phyloP scores from a whole-genome alignment of 1,284 basidiomycete genomes.

The Ustilago lituana region DNA sequence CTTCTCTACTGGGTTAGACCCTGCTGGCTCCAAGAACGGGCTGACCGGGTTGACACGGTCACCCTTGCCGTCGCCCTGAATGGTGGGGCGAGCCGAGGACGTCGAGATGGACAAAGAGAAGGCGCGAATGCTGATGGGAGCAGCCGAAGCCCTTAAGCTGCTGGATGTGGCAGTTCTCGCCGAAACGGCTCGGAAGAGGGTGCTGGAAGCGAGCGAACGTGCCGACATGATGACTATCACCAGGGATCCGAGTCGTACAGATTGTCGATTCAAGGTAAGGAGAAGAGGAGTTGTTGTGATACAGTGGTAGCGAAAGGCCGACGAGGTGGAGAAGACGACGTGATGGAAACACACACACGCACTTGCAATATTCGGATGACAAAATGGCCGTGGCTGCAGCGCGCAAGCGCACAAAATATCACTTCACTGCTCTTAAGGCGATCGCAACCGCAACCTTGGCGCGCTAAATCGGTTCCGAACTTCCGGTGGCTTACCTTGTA shows the following conservation, averaged over 20 bases:
- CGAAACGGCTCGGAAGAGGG: slow-evolving; percentile 35
- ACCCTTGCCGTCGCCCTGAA: slow-evolving; percentile 53
- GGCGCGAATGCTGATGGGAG: slow-evolving; percentile 22
- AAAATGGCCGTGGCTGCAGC: slow-evolving; percentile 40
- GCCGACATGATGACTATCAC: slow-evolving; percentile 33
- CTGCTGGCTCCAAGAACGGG: slow-evolving; percentile 59
- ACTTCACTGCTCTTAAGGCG: slow-evolving; percentile 6
- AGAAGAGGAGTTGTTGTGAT: background rate
- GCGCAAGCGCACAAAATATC: too few species aligned
- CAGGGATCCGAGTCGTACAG: background rate
- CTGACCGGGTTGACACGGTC: slow-evolving; percentile 60
- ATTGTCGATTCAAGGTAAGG: background rate
- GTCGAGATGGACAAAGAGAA: slow-evolving; percentile 28
- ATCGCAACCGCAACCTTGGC: slow-evolving; percentile 24
- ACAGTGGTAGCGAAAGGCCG: background rate
- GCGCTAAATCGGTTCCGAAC: slow-evolving; percentile 31
- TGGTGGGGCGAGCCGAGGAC: slow-evolving; percentile 19
- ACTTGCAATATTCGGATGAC: slow-evolving; percentile 26
- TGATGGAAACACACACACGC: background rate
- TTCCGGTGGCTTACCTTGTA: background rate
- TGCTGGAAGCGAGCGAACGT: slow-evolving; percentile 26
- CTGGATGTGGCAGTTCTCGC: slow-evolving; percentile 29
- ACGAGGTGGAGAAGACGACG: slow-evolving; percentile 20
- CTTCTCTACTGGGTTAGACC: slow-evolving; percentile 59
- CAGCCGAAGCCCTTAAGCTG: slow-evolving; percentile 18